A percentile compares a stretch with the other conserved stretches of the same genome.
These are phyloP conservation scores for Phyllosticta ampelicida DNA, from an alignment of 2,329 filamentous ascomycete genomes.

Conservation along the genomic window DNA sequence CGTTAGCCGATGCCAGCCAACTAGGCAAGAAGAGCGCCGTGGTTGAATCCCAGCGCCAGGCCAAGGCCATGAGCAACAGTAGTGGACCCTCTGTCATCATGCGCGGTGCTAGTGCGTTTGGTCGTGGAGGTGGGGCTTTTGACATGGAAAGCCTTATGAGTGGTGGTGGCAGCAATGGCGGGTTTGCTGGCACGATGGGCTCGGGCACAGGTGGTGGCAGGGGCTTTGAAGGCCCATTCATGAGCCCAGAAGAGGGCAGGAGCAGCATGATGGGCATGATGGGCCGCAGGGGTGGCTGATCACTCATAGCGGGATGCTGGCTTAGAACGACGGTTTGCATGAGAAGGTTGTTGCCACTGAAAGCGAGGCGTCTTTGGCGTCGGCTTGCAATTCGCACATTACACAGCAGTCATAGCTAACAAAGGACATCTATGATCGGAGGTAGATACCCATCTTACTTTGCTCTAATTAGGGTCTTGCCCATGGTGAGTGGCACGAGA, in stretches of 20 bases:
- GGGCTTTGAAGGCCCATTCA: not conserved
- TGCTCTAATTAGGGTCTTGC: not conserved
- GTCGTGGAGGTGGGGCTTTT: not conserved
- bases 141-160: not conserved
- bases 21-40: conserved; percentile 61
- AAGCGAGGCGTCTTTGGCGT: not conserved
- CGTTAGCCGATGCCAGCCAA: conserved; percentile 58
- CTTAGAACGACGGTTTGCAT: not conserved
- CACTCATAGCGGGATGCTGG: not conserved
- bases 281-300: not conserved
- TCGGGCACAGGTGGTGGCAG: not conserved
- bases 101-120: not conserved
- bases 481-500: not conserved
- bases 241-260: conserved; percentile 4
- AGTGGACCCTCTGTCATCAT: not conserved
- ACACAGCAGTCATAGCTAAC: not conserved
- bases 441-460: not conserved
- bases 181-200: not conserved
- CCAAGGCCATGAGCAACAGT: conserved; percentile 14
- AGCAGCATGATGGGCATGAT: not conserved
- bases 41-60: conserved; percentile 30
- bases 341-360: not conserved
- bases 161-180: not conserved
- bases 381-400: not conserved
- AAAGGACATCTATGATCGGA: not conserved